Evolutionary conservation across 2,329 filamentous ascomycete species (phyloP).

Genomic region (Colletotrichum endophyticum): DNA sequence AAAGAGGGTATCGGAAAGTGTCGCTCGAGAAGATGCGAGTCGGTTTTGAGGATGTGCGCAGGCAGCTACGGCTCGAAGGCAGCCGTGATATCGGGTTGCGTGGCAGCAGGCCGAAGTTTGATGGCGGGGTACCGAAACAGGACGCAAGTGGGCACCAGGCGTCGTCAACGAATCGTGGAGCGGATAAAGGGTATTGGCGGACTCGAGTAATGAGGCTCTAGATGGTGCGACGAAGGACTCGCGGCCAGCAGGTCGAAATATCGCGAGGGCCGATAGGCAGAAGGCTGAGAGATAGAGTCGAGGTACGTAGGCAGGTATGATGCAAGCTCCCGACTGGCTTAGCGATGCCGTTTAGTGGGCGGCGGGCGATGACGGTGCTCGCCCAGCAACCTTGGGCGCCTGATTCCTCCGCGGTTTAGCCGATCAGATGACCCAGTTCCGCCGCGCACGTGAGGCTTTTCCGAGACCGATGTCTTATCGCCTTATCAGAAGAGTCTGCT

Average conservation of each 20-base stretch:
- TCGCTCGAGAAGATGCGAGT: neutral
- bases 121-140: conserved; percentile 21
- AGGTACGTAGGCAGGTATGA: conserved; percentile 7
- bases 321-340: conserved; percentile 21
- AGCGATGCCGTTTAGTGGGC: conserved; percentile 18
- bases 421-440: conserved; percentile 8
- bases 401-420: conserved; percentile 8
- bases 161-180: conserved; percentile 1
- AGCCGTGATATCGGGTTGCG: conserved; percentile 18
- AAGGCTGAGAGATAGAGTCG: conserved; percentile 9
- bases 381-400: conserved; percentile 9
- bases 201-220: neutral
- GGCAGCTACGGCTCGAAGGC: conserved; percentile 10
- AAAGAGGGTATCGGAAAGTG: neutral
- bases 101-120: conserved; percentile 20
- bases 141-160: conserved; percentile 9
- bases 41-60: conserved; percentile 3
- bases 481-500: neutral
- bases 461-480: neutral
- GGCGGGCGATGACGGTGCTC: conserved; percentile 17
- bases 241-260: conserved; percentile 1
- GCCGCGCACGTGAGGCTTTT: conserved; percentile 2
- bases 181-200: neutral
- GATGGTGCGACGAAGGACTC: conserved; percentile 6
- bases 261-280: conserved; percentile 8